These are phyloP conservation scores for Xanthoconium purpureum DNA, from an alignment of 768 basidiomycete genomes.

Conservation along the genomic window DNA sequence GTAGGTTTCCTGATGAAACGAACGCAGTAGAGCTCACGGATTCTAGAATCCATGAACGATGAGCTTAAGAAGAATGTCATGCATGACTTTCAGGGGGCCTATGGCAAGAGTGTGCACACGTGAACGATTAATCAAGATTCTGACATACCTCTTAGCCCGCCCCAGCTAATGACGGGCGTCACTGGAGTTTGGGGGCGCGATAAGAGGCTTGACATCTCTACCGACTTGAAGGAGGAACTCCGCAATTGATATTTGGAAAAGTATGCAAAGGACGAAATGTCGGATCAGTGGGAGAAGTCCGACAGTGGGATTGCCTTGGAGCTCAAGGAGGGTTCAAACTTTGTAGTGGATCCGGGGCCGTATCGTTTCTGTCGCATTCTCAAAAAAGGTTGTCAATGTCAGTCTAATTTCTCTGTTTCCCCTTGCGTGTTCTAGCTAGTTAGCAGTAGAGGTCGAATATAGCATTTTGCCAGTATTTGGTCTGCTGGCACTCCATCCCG, in stretches of 20 bases:
- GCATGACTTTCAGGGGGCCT: constrained; percentile 44
- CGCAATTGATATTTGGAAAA: constrained; percentile 37
- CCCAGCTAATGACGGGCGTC: constrained; percentile 46
- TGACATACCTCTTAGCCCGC: constrained; percentile 44
- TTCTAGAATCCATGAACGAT: constrained; percentile 31
- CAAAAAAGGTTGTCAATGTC: too few species aligned
- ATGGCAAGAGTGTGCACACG: constrained; percentile 45
- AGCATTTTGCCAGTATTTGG: constrained; percentile 1
- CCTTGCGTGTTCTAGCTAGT: neutral
- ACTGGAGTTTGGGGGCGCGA: constrained; percentile 37
- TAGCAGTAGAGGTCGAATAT: neutral
- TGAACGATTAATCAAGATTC: constrained; percentile 39
- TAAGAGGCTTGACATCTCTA: constrained; percentile 32
- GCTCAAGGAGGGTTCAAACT: constrained; percentile 21
- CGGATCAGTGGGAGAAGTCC: constrained; percentile 39
- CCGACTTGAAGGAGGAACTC: constrained; percentile 33
- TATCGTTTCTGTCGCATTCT: too few species aligned
- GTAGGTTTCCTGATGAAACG: constrained; percentile 5
- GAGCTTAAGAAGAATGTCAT: constrained; percentile 39
- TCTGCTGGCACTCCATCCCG: neutral
- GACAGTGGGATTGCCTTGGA: constrained; percentile 36
- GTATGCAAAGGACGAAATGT: constrained; percentile 36
- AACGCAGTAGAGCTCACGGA: neutral
- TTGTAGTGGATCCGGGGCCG: too few species aligned
- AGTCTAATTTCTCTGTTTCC: neutral